A percentile compares a stretch with the other conserved stretches of the same genome.
Conservation (phyloP, 2,329 filamentous ascomycete genomes). For the Fusarium sp. region DNA sequence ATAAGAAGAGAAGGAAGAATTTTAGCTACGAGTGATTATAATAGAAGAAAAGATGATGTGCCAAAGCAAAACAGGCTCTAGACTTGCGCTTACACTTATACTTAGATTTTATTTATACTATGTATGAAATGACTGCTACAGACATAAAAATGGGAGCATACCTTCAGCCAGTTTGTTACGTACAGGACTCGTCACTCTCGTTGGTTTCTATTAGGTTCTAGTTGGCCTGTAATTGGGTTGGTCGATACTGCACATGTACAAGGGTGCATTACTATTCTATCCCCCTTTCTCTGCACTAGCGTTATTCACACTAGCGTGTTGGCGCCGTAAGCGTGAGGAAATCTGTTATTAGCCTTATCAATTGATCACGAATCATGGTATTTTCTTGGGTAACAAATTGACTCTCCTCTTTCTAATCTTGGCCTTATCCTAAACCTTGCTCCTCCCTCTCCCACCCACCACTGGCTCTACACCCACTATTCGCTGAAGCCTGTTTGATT, state of each 20-base stretch:
- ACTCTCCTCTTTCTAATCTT: conserved; percentile 33
- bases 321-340: conserved; percentile 10
- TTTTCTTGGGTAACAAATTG: conserved; percentile 22
- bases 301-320: conserved; percentile 28
- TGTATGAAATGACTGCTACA: not conserved
- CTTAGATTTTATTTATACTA: not conserved
- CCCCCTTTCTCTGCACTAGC: conserved; percentile 18
- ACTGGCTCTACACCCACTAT: conserved; percentile 30
- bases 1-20: not conserved
- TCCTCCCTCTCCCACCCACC: conserved; percentile 26
- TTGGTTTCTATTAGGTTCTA: not conserved
- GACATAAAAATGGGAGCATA: conserved; percentile 6
- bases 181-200: conserved; percentile 4
- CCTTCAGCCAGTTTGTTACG: not conserved
- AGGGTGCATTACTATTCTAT: conserved; percentile 1
- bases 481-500: conserved; percentile 31
- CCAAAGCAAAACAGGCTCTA: not conserved
- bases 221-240: not conserved
- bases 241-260: not conserved
- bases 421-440: conserved; percentile 36
- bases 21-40: not conserved
- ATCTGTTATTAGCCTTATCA: conserved; percentile 32
- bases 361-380: conserved; percentile 31
- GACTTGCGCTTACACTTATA: not conserved
- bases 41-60: not conserved